Conservation (phyloP, 208 protist genomes). For the Trypanosoma melophagium region DNA sequence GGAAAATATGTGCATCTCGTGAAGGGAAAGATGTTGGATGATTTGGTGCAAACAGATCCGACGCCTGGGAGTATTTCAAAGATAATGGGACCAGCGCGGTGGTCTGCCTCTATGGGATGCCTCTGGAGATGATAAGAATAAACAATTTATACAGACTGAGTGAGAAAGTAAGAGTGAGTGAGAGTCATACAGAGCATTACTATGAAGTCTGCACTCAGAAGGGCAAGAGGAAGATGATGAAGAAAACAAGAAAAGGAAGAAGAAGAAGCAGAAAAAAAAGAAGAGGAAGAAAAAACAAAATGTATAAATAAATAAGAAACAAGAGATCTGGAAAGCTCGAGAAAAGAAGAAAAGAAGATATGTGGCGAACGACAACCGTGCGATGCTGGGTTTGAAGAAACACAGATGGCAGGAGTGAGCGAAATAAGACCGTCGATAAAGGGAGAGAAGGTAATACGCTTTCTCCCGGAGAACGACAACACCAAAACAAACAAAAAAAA, state of each 20-base stretch:
- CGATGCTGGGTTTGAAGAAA: no score
- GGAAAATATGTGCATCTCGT: constrained; percentile 75
- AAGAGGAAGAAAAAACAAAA: background rate
- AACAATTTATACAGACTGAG: background rate
- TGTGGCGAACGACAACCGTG: no score
- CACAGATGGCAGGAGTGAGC: no score
- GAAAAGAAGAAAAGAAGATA: no score
- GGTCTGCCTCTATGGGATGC: constrained; percentile 59
- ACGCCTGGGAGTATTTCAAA: constrained; percentile 45
- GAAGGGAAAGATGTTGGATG: constrained; percentile 69
- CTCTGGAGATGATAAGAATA: constrained; percentile 53
- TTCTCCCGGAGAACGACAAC: no score
- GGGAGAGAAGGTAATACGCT: no score
- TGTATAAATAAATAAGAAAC: background rate
- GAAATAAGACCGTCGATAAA: no score
- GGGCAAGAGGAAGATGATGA: background rate
- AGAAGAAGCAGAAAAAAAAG: background rate
- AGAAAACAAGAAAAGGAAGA: background rate
- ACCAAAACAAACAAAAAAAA: no score
- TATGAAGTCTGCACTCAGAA: no score
- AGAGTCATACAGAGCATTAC: no score
- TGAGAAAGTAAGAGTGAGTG: background rate
- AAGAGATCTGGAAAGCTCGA: no score
- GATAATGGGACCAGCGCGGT: constrained; percentile 67
- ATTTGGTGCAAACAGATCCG: constrained; percentile 47